Base-by-base conservation (phyloP, 768 basidiomycete species). In the Fomitopsis pulvina region DNA sequence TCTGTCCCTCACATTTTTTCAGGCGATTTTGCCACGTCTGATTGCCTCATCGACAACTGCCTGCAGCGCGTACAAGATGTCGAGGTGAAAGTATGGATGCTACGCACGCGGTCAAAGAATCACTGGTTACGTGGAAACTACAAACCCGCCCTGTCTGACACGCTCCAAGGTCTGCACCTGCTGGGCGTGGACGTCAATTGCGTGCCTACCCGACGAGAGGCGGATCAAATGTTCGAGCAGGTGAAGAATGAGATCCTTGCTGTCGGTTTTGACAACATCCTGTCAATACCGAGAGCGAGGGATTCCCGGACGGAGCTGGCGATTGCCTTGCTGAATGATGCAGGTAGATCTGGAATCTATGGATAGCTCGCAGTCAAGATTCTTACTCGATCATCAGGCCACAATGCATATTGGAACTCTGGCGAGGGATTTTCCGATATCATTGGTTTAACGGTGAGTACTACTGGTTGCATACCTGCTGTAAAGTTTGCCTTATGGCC, bases 391-490 rank as follows among this genome's bases (percentile, higher is more conserved):
- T 32, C 40, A 12, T 45, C 43, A 83, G 82, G 81, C 4, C 76
- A 78, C 25, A 82, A 83, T 61, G 83, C 85, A 10, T 86, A 85
- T 57, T 87, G 85, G 85, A 82, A 77, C 55, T 71, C 76, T 0
- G 66, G 64, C 11, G 73, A 73, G 46, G 75, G 76, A 1, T 80
- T 84, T 56, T 66, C 74, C 9, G 83, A 83, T 61, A 67, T 81
- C 16, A 78, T 86, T 43, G 85, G 85, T 14, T 66, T 85, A 37
- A 85, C 80, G 55, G 85, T 85, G 50, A 39, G 78, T 10, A 4
- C 5, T 24, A 45, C 24, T 9, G 7, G 7, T 29, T 21, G 5
- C 22, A n/a, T n/a, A 25, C 27, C 47, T 24, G 11, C 12, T 24
- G 41, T 21, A 4, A 11, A 2, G n/a, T 22, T 34, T 45, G 22